Conservation (phyloP, 2,329 filamentous ascomycete genomes). For the Cryphonectria radicalis region DNA sequence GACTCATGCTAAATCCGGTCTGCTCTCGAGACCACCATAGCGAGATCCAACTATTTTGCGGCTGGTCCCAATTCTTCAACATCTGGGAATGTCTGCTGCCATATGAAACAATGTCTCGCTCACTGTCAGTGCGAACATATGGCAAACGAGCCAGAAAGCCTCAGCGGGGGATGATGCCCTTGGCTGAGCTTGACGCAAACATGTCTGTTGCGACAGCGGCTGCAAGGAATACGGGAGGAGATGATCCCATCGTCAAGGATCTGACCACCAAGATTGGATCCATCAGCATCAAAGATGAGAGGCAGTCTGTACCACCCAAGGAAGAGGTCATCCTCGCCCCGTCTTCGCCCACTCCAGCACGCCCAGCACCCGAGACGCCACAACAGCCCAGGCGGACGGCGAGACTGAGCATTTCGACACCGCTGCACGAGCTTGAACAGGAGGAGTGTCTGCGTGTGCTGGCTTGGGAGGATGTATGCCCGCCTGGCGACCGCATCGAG, state of each 20-base stretch:
- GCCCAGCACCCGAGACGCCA: slow-evolving; percentile 17
- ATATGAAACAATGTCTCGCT: slow-evolving; percentile 29
- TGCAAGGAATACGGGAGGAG: slow-evolving; percentile 32
- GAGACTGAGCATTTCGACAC: neutral
- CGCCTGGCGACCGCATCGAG: slow-evolving; percentile 54
- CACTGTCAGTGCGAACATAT: slow-evolving; percentile 42
- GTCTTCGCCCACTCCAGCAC: neutral
- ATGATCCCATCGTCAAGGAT: slow-evolving; percentile 31
- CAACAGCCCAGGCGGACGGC: neutral
- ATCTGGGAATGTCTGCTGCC: slow-evolving; percentile 21
- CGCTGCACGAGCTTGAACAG: slow-evolving; percentile 18
- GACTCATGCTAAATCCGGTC: neutral
- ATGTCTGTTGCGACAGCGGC: slow-evolving; percentile 35
- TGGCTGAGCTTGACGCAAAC: slow-evolving; percentile 37
- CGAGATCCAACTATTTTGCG: neutral
- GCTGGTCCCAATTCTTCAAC: neutral
- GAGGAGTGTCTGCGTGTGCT: slow-evolving; percentile 47
- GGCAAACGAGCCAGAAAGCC: slow-evolving; percentile 52
- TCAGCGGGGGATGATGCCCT: slow-evolving; percentile 36
- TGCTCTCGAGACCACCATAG: neutral
- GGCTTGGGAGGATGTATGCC: slow-evolving; percentile 63
- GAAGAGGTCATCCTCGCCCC: neutral
- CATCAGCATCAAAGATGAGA: slow-evolving; percentile 29
- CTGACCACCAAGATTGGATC: slow-evolving; percentile 34
- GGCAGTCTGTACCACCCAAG: neutral